A percentile compares a stretch with the other conserved stretches of the same genome.
phyloP scores from a whole-genome alignment of 2,329 filamentous ascomycete species.

The Sarocladiaceae sp. region DNA sequence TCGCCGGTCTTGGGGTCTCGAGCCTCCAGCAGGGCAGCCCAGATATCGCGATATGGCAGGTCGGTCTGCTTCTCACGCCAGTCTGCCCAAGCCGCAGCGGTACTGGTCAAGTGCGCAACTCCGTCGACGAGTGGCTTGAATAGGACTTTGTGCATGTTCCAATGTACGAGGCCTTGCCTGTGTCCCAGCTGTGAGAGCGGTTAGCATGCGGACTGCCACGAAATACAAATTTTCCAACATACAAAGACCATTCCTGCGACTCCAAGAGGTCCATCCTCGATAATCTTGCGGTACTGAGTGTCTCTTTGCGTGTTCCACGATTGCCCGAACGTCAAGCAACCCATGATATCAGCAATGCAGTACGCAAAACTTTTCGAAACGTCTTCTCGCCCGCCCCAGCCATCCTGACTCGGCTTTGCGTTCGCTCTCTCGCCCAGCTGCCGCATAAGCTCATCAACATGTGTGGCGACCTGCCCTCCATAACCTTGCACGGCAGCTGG shows the following conservation, averaged over 20 bases:
- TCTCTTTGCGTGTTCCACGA: slow-evolving; percentile 13
- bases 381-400: slow-evolving; percentile 12
- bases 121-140: slow-evolving; percentile 13
- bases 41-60: slow-evolving; percentile 12
- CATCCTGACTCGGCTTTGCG: slow-evolving; percentile 7
- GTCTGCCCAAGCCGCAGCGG: slow-evolving; percentile 8
- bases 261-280: slow-evolving; percentile 12
- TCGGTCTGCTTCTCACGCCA: slow-evolving; percentile 11
- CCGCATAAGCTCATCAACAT: slow-evolving; percentile 11
- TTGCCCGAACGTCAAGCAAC: slow-evolving; percentile 13
- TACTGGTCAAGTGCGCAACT: slow-evolving; percentile 9
- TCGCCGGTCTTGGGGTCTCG: slow-evolving; percentile 13
- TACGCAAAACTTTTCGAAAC: slow-evolving; percentile 11
- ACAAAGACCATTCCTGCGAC: slow-evolving; percentile 10
- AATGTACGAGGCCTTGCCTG: slow-evolving; percentile 13
- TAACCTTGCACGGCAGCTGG: slow-evolving; percentile 12
- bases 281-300: slow-evolving; percentile 10
- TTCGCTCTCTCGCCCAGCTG: slow-evolving; percentile 10
- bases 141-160: slow-evolving; percentile 12
- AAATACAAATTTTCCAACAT: too few species aligned
- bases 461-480: slow-evolving; percentile 10
- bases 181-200: slow-evolving; percentile 10
- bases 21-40: slow-evolving; percentile 12
- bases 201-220: too few species aligned
- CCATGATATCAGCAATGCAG: slow-evolving; percentile 14